A percentile compares a stretch with the other conserved stretches of the same genome.
Conservation (phyloP, 306 rosid species). For the Vigna mungo region DNA sequence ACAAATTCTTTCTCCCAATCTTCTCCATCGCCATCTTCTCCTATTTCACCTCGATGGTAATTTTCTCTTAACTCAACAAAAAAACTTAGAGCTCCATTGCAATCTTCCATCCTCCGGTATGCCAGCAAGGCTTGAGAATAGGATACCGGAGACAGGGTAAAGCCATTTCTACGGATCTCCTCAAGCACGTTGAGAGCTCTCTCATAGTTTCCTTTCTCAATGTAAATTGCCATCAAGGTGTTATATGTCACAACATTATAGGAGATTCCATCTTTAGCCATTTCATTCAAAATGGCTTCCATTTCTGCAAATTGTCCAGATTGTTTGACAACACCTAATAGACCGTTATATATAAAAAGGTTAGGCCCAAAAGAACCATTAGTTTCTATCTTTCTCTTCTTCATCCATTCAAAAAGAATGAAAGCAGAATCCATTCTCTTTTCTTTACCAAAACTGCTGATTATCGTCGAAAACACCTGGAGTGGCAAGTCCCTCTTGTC, state of each 20-base stretch:
- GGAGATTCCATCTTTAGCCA: constrained; percentile 68
- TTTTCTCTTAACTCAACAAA: constrained; percentile 71
- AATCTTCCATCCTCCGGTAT: constrained; percentile 84
- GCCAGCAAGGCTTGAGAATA: constrained; percentile 82
- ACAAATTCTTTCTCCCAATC: constrained; percentile 75
- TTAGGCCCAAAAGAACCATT: constrained; percentile 68
- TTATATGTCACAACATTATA: constrained; percentile 84
- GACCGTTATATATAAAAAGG: constrained; percentile 77
- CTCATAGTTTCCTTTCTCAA: constrained; percentile 65
- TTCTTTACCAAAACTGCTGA: constrained; percentile 82
- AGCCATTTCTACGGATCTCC: constrained; percentile 70
- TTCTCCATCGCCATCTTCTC: constrained; percentile 57
- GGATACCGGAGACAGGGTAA: constrained; percentile 71
- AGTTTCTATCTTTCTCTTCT: constrained; percentile 71
- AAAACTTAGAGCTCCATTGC: constrained; percentile 74
- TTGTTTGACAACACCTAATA: constrained; percentile 87
- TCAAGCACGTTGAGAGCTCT: constrained; percentile 72
- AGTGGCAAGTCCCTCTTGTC: constrained; percentile 77
- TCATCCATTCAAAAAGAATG: constrained; percentile 80
- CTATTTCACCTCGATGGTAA: constrained; percentile 67
- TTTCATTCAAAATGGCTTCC: constrained; percentile 69
- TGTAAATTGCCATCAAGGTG: constrained; percentile 75
- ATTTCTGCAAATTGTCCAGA: constrained; percentile 59
- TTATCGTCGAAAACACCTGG: constrained; percentile 80
- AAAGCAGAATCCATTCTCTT: constrained; percentile 73